Conservation (phyloP, 768 basidiomycete species). For the Amanita jacksonii region DNA sequence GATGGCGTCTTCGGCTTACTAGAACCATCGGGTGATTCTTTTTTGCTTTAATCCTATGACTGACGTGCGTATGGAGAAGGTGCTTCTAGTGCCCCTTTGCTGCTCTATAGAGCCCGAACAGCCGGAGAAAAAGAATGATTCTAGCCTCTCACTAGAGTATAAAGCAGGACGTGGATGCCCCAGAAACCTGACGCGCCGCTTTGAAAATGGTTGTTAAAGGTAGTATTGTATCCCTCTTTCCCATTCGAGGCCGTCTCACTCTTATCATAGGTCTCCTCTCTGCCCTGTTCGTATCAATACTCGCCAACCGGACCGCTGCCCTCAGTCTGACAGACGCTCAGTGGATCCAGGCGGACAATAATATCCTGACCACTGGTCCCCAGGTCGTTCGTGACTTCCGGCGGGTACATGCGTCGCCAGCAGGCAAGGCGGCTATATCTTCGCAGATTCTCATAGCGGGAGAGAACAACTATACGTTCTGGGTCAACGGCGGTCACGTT, state of each 20-base stretch:
- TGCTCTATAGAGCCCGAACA: too few relatives aligned
- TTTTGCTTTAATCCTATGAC: too few relatives aligned
- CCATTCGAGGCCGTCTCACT: not conserved
- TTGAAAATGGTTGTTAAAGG: constrained; percentile 1
- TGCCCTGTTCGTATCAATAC: not conserved
- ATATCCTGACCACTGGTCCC: constrained; percentile 11
- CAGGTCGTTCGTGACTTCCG: constrained; percentile 21
- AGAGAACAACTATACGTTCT: constrained; percentile 24
- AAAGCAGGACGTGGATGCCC: too few relatives aligned
- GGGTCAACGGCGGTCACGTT: constrained; percentile 21
- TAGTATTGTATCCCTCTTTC: not conserved
- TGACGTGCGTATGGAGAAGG: too few relatives aligned
- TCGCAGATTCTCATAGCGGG: constrained; percentile 22
- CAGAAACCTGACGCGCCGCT: not conserved
- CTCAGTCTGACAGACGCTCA: constrained; percentile 9
- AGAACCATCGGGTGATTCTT: too few relatives aligned
- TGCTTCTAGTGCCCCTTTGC: too few relatives aligned
- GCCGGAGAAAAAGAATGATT: too few relatives aligned
- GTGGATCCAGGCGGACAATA: constrained; percentile 24
- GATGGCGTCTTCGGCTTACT: too few relatives aligned
- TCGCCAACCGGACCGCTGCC: not conserved
- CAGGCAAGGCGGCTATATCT: constrained; percentile 19
- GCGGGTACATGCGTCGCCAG: constrained; percentile 14
- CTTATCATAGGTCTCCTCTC: not conserved
- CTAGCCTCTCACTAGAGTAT: too few relatives aligned